phyloP scores from a whole-genome alignment of 768 basidiomycete genomes.

The Infundibulicybe gibba region DNA sequence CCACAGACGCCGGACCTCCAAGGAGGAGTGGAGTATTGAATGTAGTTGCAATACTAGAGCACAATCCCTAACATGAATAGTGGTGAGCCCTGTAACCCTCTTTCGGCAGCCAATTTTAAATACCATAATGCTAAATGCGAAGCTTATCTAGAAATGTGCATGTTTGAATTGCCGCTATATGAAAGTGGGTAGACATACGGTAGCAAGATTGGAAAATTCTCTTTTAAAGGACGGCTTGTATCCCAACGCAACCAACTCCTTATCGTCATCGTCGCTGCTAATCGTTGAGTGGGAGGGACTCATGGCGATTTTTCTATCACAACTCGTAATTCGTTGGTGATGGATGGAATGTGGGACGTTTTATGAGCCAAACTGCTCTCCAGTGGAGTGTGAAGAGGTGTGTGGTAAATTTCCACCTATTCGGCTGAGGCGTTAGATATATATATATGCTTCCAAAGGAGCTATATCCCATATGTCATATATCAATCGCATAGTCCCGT shows the following conservation, averaged over 20 bases:
- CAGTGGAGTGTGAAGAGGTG: no score
- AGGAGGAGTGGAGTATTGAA: conserved; percentile 71
- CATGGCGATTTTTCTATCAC: conserved; percentile 6
- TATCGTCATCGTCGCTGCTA: conserved; percentile 54
- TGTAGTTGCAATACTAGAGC: conserved; percentile 74
- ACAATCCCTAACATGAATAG: conserved; percentile 46
- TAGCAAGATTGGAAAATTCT: conserved; percentile 83
- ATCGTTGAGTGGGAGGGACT: conserved; percentile 11
- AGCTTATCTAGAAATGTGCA: conserved; percentile 48
- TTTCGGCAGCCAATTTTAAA: background rate
- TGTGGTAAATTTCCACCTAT: no score
- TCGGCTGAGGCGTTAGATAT: no score
- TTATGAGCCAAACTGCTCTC: no score
- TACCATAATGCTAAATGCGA: conserved; percentile 78
- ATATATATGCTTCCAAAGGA: no score
- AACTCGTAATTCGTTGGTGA: no score
- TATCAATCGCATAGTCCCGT: no score
- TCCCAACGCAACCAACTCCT: conserved; percentile 60
- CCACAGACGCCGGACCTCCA: conserved; percentile 67
- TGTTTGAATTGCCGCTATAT: background rate
- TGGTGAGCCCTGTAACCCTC: background rate
- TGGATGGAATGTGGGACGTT: no score
- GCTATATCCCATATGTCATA: no score
- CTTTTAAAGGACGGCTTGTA: conserved; percentile 81
- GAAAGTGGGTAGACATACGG: conserved; percentile 35